These are phyloP conservation scores for Pistacia integerrima DNA, from an alignment of 345 rosid genomes.

Conservation along the genomic window DNA sequence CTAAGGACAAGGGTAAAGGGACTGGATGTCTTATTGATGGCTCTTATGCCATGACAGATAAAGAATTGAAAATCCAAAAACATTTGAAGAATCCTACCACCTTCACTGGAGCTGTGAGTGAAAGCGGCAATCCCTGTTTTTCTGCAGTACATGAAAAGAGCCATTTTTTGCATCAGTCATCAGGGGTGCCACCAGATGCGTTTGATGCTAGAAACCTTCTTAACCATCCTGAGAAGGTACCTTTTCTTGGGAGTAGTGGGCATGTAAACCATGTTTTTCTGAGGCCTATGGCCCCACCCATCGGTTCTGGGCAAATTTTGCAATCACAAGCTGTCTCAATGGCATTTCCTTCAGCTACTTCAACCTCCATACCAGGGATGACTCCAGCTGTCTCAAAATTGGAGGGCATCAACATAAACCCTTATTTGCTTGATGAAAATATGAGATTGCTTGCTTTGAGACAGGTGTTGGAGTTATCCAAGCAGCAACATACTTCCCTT, in stretches of 20 bases:
- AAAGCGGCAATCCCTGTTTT: conserved; percentile 24
- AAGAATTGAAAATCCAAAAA: conserved; percentile 29
- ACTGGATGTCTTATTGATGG: conserved; percentile 25
- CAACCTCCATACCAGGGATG: conserved; percentile 21
- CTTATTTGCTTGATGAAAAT: conserved; percentile 41
- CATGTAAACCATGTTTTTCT: conserved; percentile 22
- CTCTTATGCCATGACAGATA: conserved; percentile 20
- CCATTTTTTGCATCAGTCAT: conserved; percentile 12
- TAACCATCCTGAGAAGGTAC: conserved; percentile 23
- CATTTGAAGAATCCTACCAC: conserved; percentile 21
- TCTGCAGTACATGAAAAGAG: conserved; percentile 22
- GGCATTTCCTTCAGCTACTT: conserved; percentile 24
- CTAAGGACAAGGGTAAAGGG: conserved; percentile 29
- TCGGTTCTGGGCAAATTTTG: conserved; percentile 20
- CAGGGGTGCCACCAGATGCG: conserved; percentile 20
- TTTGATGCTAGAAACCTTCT: conserved; percentile 29
- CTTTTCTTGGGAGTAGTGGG: conserved; percentile 24
- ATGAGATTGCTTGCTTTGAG: conserved; percentile 44
- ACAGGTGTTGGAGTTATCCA: conserved; percentile 46
- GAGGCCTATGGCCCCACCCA: conserved; percentile 20
- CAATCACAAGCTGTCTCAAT: conserved; percentile 28
- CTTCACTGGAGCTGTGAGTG: conserved; percentile 18
- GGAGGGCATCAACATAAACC: conserved; percentile 16
- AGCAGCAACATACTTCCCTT: conserved; percentile 39
- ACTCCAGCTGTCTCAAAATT: conserved; percentile 23